Evolutionary conservation across 2,329 filamentous ascomycete species (phyloP).

Genomic region (Didymella segeticola): DNA sequence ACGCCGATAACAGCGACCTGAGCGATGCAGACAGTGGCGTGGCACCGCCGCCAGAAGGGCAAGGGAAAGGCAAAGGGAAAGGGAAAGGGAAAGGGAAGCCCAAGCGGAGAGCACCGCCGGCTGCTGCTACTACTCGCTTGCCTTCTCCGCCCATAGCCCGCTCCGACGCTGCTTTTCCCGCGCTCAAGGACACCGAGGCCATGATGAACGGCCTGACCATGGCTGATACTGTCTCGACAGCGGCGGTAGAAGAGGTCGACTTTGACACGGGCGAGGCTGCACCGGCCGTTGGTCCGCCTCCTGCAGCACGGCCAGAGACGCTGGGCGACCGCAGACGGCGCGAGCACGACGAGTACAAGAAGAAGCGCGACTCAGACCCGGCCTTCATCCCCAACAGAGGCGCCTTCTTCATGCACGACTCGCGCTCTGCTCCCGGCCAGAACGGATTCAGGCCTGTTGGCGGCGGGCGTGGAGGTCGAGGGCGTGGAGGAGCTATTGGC

Average conservation of each 20-base stretch:
- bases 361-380: slow-evolving; percentile 85
- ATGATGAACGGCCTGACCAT: slow-evolving; percentile 67
- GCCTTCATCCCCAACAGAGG: slow-evolving; percentile 94
- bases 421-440: slow-evolving; percentile 75
- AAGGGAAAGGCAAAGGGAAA: slow-evolving; percentile 49
- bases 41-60: slow-evolving; percentile 43
- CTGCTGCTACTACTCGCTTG: slow-evolving; percentile 37
- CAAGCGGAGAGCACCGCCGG: slow-evolving; percentile 40
- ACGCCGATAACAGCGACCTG: slow-evolving; percentile 64
- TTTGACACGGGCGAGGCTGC: slow-evolving; percentile 57
- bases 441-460: slow-evolving; percentile 75
- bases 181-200: slow-evolving; percentile 63
- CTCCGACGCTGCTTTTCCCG: slow-evolving; percentile 50
- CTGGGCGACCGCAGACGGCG: slow-evolving; percentile 75
- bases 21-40: slow-evolving; percentile 58
- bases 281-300: slow-evolving; percentile 46
- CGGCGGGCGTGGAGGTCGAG: slow-evolving; percentile 67
- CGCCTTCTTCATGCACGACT: slow-evolving; percentile 97
- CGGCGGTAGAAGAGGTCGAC: slow-evolving; percentile 56
- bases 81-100: no score
- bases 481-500: slow-evolving; percentile 61
- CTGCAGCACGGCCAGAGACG: slow-evolving; percentile 57
- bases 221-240: slow-evolving; percentile 47
- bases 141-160: slow-evolving; percentile 46
- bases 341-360: slow-evolving; percentile 90